Percentiles rank a stretch among this genome's conserved stretches.
Evolutionary conservation across 2,329 filamentous ascomycete genomes (phyloP).

Genomic region (Penicillium nordicum): DNA sequence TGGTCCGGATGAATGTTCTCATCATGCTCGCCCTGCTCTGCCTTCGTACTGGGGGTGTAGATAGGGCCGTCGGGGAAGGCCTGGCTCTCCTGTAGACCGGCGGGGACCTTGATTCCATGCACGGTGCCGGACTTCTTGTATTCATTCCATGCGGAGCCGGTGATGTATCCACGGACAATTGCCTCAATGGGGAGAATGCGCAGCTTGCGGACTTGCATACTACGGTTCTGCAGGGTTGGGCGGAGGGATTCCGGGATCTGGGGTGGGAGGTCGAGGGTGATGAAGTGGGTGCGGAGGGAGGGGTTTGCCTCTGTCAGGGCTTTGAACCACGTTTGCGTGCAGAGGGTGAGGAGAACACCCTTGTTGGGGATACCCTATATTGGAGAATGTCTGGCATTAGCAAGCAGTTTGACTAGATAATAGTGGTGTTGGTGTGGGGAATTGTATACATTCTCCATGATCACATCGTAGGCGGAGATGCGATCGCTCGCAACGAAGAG

Average conservation of each 20-base stretch:
- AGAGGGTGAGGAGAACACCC: conserved; percentile 63
- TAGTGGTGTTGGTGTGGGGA: conserved; percentile 32
- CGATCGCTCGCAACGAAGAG: conserved; percentile 85
- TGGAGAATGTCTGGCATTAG: conserved; percentile 11
- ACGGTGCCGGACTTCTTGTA: conserved; percentile 72
- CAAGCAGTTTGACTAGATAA: conserved; percentile 11
- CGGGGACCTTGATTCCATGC: conserved; percentile 68
- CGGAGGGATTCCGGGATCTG: conserved; percentile 49
- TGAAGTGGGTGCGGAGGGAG: conserved; percentile 60
- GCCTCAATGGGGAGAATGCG: conserved; percentile 76
- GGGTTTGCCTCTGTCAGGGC: conserved; percentile 57
- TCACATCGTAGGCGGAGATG: conserved; percentile 92
- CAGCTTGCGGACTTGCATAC: conserved; percentile 73
- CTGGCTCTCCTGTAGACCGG: conserved; percentile 67
- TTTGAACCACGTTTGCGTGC: conserved; percentile 67
- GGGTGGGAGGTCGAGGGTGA: conserved; percentile 56
- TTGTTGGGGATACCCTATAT: conserved; percentile 63
- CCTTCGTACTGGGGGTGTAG: conserved; percentile 82
- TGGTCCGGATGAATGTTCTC: conserved; percentile 77
- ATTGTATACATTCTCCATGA: conserved; percentile 69
- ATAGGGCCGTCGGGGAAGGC: conserved; percentile 65
- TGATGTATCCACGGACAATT: conserved; percentile 87
- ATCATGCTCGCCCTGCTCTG: conserved; percentile 72
- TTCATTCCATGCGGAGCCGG: conserved; percentile 79
- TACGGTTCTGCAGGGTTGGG: conserved; percentile 58